Evolutionary conservation across 345 rosid species (phyloP), one percentile per base, ranked within the genome.

Genomic region (Acer saccharum): DNA sequence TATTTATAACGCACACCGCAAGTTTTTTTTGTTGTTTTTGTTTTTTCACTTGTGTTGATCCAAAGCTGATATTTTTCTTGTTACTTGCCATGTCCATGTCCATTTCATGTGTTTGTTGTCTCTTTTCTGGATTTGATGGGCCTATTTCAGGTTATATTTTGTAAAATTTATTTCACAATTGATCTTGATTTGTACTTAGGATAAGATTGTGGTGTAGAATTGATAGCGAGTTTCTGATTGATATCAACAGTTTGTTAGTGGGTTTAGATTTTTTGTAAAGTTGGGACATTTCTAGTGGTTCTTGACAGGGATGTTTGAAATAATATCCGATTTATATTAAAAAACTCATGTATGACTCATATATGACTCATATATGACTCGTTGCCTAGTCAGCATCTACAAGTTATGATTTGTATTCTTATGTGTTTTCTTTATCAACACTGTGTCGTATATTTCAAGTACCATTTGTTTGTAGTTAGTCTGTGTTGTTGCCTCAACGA

Each of bases 141-240:
- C 77, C 77, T 39, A 12, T 62, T 67, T 52, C n/a, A 76, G 60
- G 73, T 44, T 78, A 1, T 62, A 6, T 20, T 68, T 76, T 16
- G 16, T 60, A 73, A 64, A 74, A 20, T 72, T 78, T 68, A 50
- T 29, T 7, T 58, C 63, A 58, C 61, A 21, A 7, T 77, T 74
- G 71, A 68, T 75, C 18, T 54, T 74, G 82, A 80, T 65, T 11
- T 77, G 80, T 81, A 61, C 12, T 48, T 79, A 76, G 79, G 74
- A 80, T 74, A 20, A 81, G 84, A 76, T 64, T 86, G 90, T 85
- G 91, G 90, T 75, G 88, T 81, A 80, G 89, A 84, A 78, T 88
- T 81, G 93, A 89, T 75, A 75, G 74, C 76, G 84, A 73, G 81
- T 32, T 83, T 73, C 66, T 78, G 81, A 79, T 83, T 75, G 82